A percentile compares a stretch with the other conserved stretches of the same genome.
Evolutionary conservation across 164 flowering plant genomes (phyloP).

Genomic region (Stephania yunnanensis): DNA sequence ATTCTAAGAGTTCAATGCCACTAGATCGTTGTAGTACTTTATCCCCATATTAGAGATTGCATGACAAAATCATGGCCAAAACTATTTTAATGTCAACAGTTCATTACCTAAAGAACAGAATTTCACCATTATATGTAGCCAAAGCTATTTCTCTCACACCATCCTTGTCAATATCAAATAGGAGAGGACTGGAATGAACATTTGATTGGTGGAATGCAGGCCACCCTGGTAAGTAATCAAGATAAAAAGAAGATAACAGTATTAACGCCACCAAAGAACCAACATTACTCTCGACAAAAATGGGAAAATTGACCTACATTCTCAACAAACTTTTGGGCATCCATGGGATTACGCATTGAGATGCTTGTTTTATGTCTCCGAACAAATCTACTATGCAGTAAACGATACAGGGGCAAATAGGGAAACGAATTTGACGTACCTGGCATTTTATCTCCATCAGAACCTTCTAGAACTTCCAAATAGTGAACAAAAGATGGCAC

Average conservation of each 20-base stretch:
- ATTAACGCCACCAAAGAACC: neutral
- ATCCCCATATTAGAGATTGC: neutral
- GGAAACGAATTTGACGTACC: constrained; percentile 32
- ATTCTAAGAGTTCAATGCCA: neutral
- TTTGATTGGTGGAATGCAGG: constrained; percentile 98
- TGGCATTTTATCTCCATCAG: constrained; percentile 97
- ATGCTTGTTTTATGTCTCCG: neutral
- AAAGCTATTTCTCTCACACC: constrained; percentile 93
- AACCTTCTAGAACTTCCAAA: constrained; percentile 96
- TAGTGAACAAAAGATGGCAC: constrained; percentile 98
- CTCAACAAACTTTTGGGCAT: too few species aligned
- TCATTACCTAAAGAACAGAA: constrained; percentile 87
- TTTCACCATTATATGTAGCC: constrained; percentile 96
- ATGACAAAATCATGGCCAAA: neutral
- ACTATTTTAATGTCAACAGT: neutral
- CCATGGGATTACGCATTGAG: too few species aligned
- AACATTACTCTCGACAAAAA: neutral
- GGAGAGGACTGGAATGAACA: constrained; percentile 89
- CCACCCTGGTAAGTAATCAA: constrained; percentile 58
- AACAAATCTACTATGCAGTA: neutral
- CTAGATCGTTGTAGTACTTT: neutral
- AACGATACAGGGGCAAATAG: neutral
- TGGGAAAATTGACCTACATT: neutral
- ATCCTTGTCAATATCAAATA: constrained; percentile 97
- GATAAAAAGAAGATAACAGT: neutral